phyloP scores from a whole-genome alignment of 2,329 filamentous ascomycete species.

The Xylaria sp. region DNA sequence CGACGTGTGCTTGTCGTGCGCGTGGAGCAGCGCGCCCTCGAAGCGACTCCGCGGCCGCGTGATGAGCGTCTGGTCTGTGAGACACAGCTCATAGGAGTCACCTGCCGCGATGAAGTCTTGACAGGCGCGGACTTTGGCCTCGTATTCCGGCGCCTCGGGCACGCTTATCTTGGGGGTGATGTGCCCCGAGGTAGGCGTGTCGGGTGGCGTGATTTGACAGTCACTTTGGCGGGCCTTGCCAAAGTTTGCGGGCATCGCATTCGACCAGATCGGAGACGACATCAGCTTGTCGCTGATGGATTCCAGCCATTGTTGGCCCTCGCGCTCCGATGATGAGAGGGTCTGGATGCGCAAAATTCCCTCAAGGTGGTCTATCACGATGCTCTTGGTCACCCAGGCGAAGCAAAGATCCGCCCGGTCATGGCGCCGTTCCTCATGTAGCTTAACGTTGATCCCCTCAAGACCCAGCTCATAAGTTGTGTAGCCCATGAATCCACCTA shows the following conservation, averaged over 20 bases:
- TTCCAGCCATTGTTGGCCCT: slow-evolving; percentile 58
- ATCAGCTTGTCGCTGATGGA: slow-evolving; percentile 51
- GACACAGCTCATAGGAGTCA: slow-evolving; percentile 86
- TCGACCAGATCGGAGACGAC: slow-evolving; percentile 51
- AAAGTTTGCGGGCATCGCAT: slow-evolving; percentile 32
- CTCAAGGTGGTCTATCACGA: slow-evolving; percentile 79
- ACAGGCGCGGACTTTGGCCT: slow-evolving; percentile 73
- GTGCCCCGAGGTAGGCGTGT: slow-evolving; percentile 43
- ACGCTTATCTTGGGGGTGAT: slow-evolving; percentile 50
- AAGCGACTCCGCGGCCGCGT: slow-evolving; percentile 52
- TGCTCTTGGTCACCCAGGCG: slow-evolving; percentile 78
- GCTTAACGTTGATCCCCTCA: slow-evolving; percentile 63
- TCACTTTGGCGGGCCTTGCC: slow-evolving; percentile 15
- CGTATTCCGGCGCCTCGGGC: slow-evolving; percentile 66
- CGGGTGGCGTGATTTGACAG: slow-evolving; percentile 48
- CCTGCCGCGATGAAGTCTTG: slow-evolving; percentile 79
- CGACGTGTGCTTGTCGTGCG: slow-evolving; percentile 46
- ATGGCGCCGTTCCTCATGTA: slow-evolving; percentile 51
- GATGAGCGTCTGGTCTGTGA: slow-evolving; percentile 80
- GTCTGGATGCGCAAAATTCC: slow-evolving; percentile 74
- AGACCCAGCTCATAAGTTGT: slow-evolving; percentile 87
- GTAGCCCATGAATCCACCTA: slow-evolving; percentile 86
- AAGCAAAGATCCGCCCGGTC: slow-evolving; percentile 77
- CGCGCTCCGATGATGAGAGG: slow-evolving; percentile 50
- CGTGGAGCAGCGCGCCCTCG: slow-evolving; percentile 56